These are phyloP conservation scores for Boletales sp. DNA, from an alignment of 768 basidiomycete genomes.

Conservation along the genomic window DNA sequence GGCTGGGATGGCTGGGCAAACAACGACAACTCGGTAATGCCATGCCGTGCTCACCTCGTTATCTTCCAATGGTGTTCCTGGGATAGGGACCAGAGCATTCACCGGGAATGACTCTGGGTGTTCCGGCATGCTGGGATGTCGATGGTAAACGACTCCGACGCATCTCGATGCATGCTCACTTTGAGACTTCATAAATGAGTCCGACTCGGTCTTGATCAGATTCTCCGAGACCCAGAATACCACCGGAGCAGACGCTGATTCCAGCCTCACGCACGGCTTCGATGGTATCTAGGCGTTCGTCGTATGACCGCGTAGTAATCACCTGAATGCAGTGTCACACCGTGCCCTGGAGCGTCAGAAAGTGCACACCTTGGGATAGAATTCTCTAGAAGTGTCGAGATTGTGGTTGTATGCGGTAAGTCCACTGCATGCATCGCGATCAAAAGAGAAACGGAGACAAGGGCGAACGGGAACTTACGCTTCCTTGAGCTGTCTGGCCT, in stretches of 20 bases:
- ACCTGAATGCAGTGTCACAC: constrained; percentile 49
- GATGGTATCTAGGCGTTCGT: constrained; percentile 89
- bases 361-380: constrained; percentile 75
- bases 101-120: constrained; percentile 99
- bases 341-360: neutral
- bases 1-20: constrained; percentile 44
- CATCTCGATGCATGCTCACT: constrained; percentile 45
- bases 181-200: constrained; percentile 89
- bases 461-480: constrained; percentile 54
- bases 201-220: constrained; percentile 86
- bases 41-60: constrained; percentile 62
- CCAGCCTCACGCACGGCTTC: constrained; percentile 89
- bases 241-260: constrained; percentile 96
- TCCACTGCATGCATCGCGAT: constrained; percentile 46
- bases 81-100: constrained; percentile 94
- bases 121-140: constrained; percentile 69
- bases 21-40: neutral
- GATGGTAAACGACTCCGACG: constrained; percentile 3
- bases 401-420: constrained; percentile 99
- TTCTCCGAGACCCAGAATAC: constrained; percentile 93
- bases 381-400: constrained; percentile 95
- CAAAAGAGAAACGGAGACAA: neutral
- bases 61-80: constrained; percentile 87
- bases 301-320: constrained; percentile 92
- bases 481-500: constrained; percentile 88